phyloP scores from a whole-genome alignment of 2,329 filamentous ascomycete species.

The Claviceps lovelessii region DNA sequence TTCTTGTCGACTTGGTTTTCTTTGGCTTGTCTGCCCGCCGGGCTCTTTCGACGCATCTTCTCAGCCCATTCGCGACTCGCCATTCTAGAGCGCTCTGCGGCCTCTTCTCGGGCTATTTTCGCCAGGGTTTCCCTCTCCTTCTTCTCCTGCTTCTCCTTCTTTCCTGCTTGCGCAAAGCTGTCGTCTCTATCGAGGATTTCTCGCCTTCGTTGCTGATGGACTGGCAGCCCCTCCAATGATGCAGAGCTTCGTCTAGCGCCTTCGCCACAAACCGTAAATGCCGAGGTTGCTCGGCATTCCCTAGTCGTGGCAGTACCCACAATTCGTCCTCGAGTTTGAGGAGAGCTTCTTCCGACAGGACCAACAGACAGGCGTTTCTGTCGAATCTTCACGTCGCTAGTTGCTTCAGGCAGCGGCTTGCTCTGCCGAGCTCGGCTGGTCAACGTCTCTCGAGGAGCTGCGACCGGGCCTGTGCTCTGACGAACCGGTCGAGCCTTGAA shows the following conservation, averaged over 20 bases:
- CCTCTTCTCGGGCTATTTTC: conserved; percentile 41
- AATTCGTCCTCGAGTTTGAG: conserved; percentile 15
- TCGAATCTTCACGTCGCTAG: conserved; percentile 7
- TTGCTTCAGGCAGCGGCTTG: conserved; percentile 21
- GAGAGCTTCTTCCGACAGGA: conserved; percentile 5
- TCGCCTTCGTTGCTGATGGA: conserved; percentile 36
- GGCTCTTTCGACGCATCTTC: conserved; percentile 33
- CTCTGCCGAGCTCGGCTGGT: conserved; percentile 42
- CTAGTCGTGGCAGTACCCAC: conserved; percentile 13
- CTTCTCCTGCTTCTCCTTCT: conserved; percentile 38
- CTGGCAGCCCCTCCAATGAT: conserved; percentile 34
- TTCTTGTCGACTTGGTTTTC: not conserved
- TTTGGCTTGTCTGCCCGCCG: conserved; percentile 9
- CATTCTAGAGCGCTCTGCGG: conserved; percentile 45
- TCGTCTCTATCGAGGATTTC: conserved; percentile 41
- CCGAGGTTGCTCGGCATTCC: conserved; percentile 28
- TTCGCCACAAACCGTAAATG: conserved; percentile 27
- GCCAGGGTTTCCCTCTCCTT: conserved; percentile 39
- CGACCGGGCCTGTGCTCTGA: conserved; percentile 25
- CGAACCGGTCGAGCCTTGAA: conserved; percentile 49
- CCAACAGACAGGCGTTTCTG: conserved; percentile 14
- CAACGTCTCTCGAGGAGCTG: conserved; percentile 40
- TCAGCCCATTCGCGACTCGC: conserved; percentile 49
- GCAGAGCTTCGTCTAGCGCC: conserved; percentile 33
- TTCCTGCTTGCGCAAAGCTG: conserved; percentile 29